These are phyloP conservation scores for Cyclotella cryptica DNA, from an alignment of 108 stramenopile genomes.

Conservation along the genomic window DNA sequence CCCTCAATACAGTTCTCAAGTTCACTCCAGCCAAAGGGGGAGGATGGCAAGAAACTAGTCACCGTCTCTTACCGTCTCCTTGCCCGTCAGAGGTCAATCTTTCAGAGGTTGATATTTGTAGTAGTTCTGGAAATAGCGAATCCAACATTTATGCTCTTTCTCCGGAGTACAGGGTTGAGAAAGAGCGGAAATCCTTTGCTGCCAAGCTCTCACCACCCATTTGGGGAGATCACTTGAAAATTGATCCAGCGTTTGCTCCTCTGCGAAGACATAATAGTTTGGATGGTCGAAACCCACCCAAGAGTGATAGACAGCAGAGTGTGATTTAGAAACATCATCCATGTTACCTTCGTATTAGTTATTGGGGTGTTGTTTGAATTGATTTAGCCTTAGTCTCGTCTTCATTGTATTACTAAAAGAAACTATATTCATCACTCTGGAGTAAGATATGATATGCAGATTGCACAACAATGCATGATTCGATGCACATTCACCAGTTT, in stretches of 20 bases:
- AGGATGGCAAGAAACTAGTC: slow-evolving; percentile 78
- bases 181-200: background rate
- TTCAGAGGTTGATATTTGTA: slow-evolving; percentile 1
- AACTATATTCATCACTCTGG: no score
- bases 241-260: background rate
- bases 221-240: slow-evolving; percentile 43
- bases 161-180: slow-evolving; percentile 17
- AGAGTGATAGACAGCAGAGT: background rate
- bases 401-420: background rate
- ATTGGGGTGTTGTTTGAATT: background rate
- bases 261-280: slow-evolving; percentile 2
- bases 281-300: background rate
- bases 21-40: slow-evolving; percentile 88
- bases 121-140: slow-evolving; percentile 3
- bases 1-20: slow-evolving; percentile 88
- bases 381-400: background rate
- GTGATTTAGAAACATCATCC: background rate
- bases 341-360: background rate
- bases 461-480: no score
- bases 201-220: slow-evolving; percentile 29
- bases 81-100: slow-evolving; percentile 8
- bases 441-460: no score
- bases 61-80: slow-evolving; percentile 35
- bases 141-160: slow-evolving; percentile 2
- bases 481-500: no score